Base-by-base conservation (phyloP, 75 land plant species). In the Picea glauca region DNA sequence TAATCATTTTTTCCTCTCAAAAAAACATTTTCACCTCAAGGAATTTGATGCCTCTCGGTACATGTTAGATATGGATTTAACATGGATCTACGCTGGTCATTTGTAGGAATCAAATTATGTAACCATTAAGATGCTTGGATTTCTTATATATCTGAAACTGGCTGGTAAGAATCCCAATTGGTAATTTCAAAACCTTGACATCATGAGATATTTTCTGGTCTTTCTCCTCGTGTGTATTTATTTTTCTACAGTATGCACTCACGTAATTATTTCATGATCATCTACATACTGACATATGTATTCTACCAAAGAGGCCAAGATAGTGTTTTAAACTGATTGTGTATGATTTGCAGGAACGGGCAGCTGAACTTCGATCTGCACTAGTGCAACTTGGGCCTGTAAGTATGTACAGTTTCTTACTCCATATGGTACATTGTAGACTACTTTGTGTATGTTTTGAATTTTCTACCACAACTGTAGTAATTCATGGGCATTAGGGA, bases 371-470 rank as follows among this genome's bases (percentile, higher is more conserved):
- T 67, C 86, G 99, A 56, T 80, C 76, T 50, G 81, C 91, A 56
- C 85, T 97, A 77, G 88, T 90, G 12, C 88, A 91, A 81, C 98
- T 97, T 76, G 99, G 99, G 58, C 99, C 99, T 79, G 99, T 97
- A 90, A 18, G 87, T 85, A 67, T 60, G 56, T 38, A 21, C 43
- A 43, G 35, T 43, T 38, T 76, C 46, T 60, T 13, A 1, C 70
- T 40, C 18, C 43, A 70, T 43, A 11, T 70, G 6, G 12, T 70
- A 43, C 35, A 70, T 70, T 70, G 43, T 70, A 21, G 54, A 43
- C 3, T 31, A 31, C 2, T 67, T 67, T 40, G 8, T 40, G 43
- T 43, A 33, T 70, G 54, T 46, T 38, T 33, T 70, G 73, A 70
- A 40, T 68, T 70, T 70, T 9, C 11, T 70, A 17, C 17, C 3